Evolutionary conservation across 129 eudicot species (phyloP).

Genomic region (Centella asiatica): DNA sequence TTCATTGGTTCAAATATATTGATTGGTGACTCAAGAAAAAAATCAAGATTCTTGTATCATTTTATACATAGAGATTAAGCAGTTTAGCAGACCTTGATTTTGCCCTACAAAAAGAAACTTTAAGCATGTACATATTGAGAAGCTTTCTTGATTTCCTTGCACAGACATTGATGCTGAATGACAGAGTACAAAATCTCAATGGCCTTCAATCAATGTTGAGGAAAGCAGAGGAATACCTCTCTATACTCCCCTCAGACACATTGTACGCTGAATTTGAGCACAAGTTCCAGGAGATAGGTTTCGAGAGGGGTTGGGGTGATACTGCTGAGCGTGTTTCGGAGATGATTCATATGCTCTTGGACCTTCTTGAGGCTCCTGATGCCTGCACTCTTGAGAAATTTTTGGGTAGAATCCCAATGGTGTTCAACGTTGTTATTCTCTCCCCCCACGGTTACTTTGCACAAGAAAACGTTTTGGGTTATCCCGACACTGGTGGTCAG

Average conservation of each 20-base stretch:
- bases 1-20: background rate
- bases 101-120: too few relatives aligned
- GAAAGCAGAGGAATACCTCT: conserved; percentile 72
- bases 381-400: conserved; percentile 84
- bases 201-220: conserved; percentile 62
- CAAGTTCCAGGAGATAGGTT: conserved; percentile 79
- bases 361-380: conserved; percentile 93
- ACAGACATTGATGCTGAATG: conserved; percentile 93
- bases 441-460: conserved; percentile 99
- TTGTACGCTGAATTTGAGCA: conserved; percentile 66
- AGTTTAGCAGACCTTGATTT: background rate
- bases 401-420: conserved; percentile 92
- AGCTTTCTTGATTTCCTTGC: background rate
- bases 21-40: background rate
- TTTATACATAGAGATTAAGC: background rate
- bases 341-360: conserved; percentile 82
- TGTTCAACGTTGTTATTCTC: conserved; percentile 93
- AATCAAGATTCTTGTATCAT: background rate
- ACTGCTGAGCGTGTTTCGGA: conserved; percentile 65
- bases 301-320: conserved; percentile 97
- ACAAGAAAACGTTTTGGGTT: conserved; percentile 92
- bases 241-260: conserved; percentile 53
- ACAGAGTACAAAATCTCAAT: conserved; percentile 63
- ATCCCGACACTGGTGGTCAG: conserved; percentile 99
- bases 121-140: too few relatives aligned